Conservation (phyloP, 2,329 filamentous ascomycete species). For the Neofusicoccum sp. region DNA sequence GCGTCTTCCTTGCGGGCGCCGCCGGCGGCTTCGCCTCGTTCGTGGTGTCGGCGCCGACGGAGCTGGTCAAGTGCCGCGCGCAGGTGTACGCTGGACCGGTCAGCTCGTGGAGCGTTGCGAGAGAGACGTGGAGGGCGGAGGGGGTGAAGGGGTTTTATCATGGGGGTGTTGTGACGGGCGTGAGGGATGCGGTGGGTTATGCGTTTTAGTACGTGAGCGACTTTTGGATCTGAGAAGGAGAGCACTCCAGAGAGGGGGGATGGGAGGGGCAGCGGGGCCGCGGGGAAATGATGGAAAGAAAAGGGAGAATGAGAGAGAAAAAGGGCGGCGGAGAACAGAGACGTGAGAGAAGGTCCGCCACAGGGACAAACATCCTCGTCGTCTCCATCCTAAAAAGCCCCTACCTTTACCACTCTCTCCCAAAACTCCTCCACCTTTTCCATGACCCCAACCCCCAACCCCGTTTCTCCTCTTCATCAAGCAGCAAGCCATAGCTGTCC, state of each 20-base stretch:
- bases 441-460: neutral
- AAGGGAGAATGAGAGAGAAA: neutral
- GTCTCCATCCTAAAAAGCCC: no score
- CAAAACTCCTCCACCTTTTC: no score
- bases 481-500: neutral
- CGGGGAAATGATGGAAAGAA: neutral
- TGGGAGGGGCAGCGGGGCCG: no score
- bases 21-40: slow-evolving; percentile 81
- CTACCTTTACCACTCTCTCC: no score
- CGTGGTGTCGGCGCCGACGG: slow-evolving; percentile 81
- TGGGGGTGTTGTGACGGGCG: slow-evolving; percentile 75
- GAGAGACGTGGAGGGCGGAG: slow-evolving; percentile 58
- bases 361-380: no score
- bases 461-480: neutral
- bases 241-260: no score
- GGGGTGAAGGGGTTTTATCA: slow-evolving; percentile 72
- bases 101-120: slow-evolving; percentile 62
- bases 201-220: slow-evolving; percentile 71
- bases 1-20: slow-evolving; percentile 77
- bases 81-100: slow-evolving; percentile 57
- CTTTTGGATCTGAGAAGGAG: no score
- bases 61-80: slow-evolving; percentile 85
- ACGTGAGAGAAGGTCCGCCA: neutral
- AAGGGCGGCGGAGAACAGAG: neutral
- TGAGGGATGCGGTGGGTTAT: slow-evolving; percentile 88